Evolutionary conservation across 2,329 filamentous ascomycete species (phyloP).

Genomic region (Aureobasidium musti): DNA sequence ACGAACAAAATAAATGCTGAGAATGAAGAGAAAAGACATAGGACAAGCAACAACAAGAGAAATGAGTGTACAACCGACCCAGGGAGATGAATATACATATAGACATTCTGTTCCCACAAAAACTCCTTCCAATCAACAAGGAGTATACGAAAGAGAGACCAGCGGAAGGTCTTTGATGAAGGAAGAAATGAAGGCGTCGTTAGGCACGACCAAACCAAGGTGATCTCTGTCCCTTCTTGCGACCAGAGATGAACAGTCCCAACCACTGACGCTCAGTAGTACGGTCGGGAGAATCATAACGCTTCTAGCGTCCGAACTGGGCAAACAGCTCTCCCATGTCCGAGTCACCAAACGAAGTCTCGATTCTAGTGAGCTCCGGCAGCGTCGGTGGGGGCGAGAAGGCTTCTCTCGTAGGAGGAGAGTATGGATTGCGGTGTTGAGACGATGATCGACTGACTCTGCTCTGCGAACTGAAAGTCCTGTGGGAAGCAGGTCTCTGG

Average conservation of each 20-base stretch:
- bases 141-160: background rate
- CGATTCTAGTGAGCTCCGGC: constrained; percentile 27
- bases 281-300: constrained; percentile 8
- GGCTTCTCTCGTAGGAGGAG: background rate
- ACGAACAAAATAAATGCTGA: background rate
- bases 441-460: constrained; percentile 10
- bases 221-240: background rate
- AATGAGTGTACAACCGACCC: background rate
- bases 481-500: constrained; percentile 10
- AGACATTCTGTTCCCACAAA: background rate
- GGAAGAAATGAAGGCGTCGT: background rate
- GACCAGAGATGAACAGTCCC: background rate
- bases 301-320: constrained; percentile 21
- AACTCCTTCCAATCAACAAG: background rate
- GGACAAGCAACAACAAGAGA: background rate
- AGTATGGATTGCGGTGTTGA: background rate
- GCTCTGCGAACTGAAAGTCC: constrained; percentile 20
- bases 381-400: constrained; percentile 20
- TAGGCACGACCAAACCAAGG: constrained; percentile 13
- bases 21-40: background rate
- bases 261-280: constrained; percentile 7
- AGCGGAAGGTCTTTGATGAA: background rate
- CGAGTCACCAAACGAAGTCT: constrained; percentile 21
- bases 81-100: background rate
- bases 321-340: constrained; percentile 27